Percentiles rank a stretch among this genome's conserved stretches.
phyloP scores from a whole-genome alignment of 345 rosid genomes.

The Eucalyptus pauciflora region DNA sequence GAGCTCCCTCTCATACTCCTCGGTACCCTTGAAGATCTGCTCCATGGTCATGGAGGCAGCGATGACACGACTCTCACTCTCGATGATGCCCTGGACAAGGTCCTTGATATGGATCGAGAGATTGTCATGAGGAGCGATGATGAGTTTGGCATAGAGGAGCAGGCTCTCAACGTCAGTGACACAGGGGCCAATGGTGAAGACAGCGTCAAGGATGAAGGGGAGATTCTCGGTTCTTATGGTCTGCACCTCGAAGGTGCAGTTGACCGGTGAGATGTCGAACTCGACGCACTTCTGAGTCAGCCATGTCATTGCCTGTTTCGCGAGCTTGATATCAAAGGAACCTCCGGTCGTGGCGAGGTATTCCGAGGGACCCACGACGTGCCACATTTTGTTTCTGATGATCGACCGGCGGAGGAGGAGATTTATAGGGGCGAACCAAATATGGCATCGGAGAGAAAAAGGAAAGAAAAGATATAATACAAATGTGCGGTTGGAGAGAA shows the following conservation, averaged over 20 bases:
- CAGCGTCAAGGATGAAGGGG: slow-evolving; percentile 61
- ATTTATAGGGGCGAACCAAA: too few species aligned
- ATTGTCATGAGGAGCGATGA: slow-evolving; percentile 44
- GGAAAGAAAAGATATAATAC: too few species aligned
- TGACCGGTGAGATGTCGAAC: slow-evolving; percentile 45
- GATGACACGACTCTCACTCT: slow-evolving; percentile 27
- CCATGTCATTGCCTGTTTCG: too few species aligned
- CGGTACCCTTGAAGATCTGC: slow-evolving; percentile 58
- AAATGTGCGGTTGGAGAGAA: too few species aligned
- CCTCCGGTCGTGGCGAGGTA: too few species aligned
- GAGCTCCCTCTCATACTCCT: slow-evolving; percentile 62
- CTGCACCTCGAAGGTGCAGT: slow-evolving; percentile 72
- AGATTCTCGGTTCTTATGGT: slow-evolving; percentile 91
- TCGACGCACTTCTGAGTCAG: neutral
- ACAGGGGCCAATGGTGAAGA: slow-evolving; percentile 72
- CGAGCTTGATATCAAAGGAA: too few species aligned
- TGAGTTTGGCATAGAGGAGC: slow-evolving; percentile 44
- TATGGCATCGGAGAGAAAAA: too few species aligned
- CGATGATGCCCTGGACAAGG: slow-evolving; percentile 70
- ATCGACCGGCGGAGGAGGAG: too few species aligned
- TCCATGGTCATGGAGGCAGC: slow-evolving; percentile 52
- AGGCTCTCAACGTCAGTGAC: slow-evolving; percentile 38
- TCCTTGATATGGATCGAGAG: slow-evolving; percentile 37
- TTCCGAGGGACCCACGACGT: too few species aligned
- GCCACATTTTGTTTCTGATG: too few species aligned